These are phyloP conservation scores for Dendrobium huoshanense DNA, from an alignment of 106 monocot species.

Conservation along the genomic window DNA sequence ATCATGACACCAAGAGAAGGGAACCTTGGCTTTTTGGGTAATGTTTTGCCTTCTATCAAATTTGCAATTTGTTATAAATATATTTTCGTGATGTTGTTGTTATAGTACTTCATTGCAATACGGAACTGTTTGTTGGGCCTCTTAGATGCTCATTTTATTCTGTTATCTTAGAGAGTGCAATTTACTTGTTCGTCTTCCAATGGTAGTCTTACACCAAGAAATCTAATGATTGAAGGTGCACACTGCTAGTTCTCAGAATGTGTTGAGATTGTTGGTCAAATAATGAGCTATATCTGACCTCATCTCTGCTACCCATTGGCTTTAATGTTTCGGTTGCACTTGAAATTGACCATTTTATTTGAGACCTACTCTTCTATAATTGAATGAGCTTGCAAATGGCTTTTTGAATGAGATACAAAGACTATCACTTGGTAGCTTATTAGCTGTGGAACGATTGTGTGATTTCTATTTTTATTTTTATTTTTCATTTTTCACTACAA, in stretches of 20 bases:
- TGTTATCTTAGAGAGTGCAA: background rate
- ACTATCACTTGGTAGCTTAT: no score
- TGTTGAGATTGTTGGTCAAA: background rate
- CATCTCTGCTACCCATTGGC: no score
- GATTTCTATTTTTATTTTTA: no score
- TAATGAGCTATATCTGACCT: background rate
- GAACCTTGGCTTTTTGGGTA: constrained; percentile 99
- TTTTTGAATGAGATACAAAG: no score
- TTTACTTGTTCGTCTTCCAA: background rate
- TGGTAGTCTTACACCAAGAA: background rate
- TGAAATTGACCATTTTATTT: no score
- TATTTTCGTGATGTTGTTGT: background rate
- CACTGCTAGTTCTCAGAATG: background rate
- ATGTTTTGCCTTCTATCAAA: constrained; percentile 6
- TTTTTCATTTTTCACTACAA: no score
- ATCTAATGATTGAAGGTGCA: background rate
- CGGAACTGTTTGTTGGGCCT: background rate
- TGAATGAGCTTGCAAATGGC: no score
- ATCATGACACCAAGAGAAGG: constrained; percentile 94
- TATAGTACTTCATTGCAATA: background rate
- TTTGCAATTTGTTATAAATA: background rate
- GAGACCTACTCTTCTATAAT: no score
- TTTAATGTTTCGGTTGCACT: no score
- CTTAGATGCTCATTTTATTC: background rate
- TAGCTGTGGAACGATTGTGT: no score